Evolutionary conservation across 306 rosid species (phyloP), one percentile per base, ranked within the genome.

Genomic region (Prunus mongolica): DNA sequence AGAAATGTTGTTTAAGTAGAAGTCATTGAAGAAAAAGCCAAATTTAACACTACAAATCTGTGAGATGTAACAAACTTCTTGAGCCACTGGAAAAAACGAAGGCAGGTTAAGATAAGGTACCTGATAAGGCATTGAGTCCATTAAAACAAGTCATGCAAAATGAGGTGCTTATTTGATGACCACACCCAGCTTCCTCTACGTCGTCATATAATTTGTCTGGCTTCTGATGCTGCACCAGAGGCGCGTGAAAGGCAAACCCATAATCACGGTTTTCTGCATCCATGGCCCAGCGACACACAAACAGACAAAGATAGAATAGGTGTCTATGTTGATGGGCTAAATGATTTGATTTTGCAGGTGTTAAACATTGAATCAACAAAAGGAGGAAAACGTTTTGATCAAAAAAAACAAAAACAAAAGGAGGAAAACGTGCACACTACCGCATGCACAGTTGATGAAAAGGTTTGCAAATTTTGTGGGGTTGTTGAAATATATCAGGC

Each of bases 41-140:
- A 38, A 38, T 7, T 32, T 1, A 38, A 7, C 44, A 38, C 1
- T 38, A 38, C 0, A 38, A 38, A 38, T 38, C 9, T 38, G 44
- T 38, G 9, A 7, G 44, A 38, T 1, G 1, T 47, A 47, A 47
- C 52, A 47, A 47, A 5, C 12, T 47, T 13, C 52, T 12, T 47
- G 52, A 47, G 52, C 52, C 52, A 11, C 51, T 2, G 51, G 12
- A 10, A 46, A 14, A 18, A 25, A 34, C 6, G 41, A 6, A 5
- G 8, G 41, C 44, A 7, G 2, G 44, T 38, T 38, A 10, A 38
- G 44, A 38, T 2, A 20, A 63, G 4, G 45, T 22, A 78, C 79
- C 80, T 78, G 74, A 68, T 5, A 78, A 69, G 2, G 80, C 80
- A 63, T 78, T 74, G 69, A 78, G 86, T 30, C 75, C 73, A 34